Percentiles rank a stretch among this genome's conserved stretches.
These are phyloP conservation scores for Herpetomonas samuelpessoai DNA, from an alignment of 208 protist species.

Conservation along the genomic window DNA sequence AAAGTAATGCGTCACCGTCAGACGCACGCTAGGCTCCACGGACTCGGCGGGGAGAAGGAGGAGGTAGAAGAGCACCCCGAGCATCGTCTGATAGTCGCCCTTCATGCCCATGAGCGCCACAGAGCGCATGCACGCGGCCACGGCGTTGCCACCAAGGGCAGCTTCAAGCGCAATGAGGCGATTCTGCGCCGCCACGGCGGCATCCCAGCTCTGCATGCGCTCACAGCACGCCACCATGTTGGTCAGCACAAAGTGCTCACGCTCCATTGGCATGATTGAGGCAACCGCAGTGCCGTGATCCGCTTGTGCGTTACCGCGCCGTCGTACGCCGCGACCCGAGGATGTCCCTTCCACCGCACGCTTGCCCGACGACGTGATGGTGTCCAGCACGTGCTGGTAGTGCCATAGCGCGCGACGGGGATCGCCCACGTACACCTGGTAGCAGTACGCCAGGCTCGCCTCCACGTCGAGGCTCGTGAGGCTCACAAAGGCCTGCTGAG, in stretches of 20 bases:
- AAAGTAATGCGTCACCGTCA: slow-evolving; percentile 55
- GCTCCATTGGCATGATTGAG: slow-evolving; percentile 12
- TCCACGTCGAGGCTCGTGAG: slow-evolving; percentile 56
- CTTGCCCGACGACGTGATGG: background rate
- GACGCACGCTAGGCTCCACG: slow-evolving; percentile 32
- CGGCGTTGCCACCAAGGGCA: slow-evolving; percentile 31
- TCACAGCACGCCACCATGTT: slow-evolving; percentile 72
- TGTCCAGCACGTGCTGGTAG: slow-evolving; percentile 42
- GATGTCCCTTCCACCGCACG: background rate
- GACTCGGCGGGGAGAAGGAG: slow-evolving; percentile 59
- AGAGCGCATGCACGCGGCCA: slow-evolving; percentile 49
- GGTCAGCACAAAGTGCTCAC: slow-evolving; percentile 61
- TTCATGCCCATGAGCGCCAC: slow-evolving; percentile 37
- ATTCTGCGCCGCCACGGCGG: slow-evolving; percentile 50
- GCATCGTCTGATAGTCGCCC: slow-evolving; percentile 39
- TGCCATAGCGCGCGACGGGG: slow-evolving; percentile 58
- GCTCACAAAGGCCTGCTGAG: slow-evolving; percentile 19
- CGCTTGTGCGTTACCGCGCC: background rate
- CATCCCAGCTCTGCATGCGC: slow-evolving; percentile 36
- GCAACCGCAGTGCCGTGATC: slow-evolving; percentile 3
- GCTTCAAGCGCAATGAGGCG: slow-evolving; percentile 56
- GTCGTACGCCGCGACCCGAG: background rate
- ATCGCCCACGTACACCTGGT: slow-evolving; percentile 70
- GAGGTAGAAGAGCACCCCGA: slow-evolving; percentile 62
- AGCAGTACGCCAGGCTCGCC: slow-evolving; percentile 58